Conservation (phyloP, 805 yeast genomes). For the Wickerhamiella shivajii region DNA sequence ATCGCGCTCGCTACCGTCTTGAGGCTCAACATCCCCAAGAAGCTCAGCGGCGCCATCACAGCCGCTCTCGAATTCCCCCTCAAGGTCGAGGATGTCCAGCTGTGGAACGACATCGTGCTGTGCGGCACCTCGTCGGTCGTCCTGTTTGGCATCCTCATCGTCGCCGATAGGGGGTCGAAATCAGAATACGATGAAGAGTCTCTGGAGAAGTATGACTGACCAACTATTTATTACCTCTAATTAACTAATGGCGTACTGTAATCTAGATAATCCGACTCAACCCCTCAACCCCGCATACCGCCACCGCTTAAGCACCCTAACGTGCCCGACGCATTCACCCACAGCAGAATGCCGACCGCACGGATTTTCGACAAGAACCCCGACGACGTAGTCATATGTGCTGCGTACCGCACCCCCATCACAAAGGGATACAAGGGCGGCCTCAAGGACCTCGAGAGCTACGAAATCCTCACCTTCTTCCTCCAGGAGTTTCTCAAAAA, state of each 20-base stretch:
- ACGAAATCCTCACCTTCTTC: constrained; percentile 56
- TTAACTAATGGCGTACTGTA: too few species aligned
- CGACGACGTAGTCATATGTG: constrained; percentile 81
- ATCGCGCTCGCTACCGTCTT: constrained; percentile 29
- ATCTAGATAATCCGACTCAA: too few species aligned
- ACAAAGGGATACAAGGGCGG: constrained; percentile 79
- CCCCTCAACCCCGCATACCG: too few species aligned
- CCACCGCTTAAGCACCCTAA: too few species aligned
- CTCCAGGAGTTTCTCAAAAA: constrained; percentile 45
- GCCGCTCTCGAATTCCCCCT: constrained; percentile 29
- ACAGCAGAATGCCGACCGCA: too few species aligned
- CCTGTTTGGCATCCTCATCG: constrained; percentile 17
- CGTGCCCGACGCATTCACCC: too few species aligned
- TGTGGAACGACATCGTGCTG: constrained; percentile 27
- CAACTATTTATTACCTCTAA: too few species aligned
- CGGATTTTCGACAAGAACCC: constrained; percentile 44
- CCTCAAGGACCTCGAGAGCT: constrained; percentile 71
- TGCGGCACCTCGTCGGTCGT: constrained; percentile 21
- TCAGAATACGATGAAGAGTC: constrained; percentile 4
- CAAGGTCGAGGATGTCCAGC: constrained; percentile 25
- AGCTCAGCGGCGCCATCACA: constrained; percentile 74
- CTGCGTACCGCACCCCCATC: constrained; percentile 82
- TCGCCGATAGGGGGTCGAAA: constrained; percentile 1
- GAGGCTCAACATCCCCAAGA: constrained; percentile 31
- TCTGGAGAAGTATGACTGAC: constrained; percentile 7